phyloP scores from a whole-genome alignment of 192 early-diverging fungal genomes.

The Umbelopsis sp. region DNA sequence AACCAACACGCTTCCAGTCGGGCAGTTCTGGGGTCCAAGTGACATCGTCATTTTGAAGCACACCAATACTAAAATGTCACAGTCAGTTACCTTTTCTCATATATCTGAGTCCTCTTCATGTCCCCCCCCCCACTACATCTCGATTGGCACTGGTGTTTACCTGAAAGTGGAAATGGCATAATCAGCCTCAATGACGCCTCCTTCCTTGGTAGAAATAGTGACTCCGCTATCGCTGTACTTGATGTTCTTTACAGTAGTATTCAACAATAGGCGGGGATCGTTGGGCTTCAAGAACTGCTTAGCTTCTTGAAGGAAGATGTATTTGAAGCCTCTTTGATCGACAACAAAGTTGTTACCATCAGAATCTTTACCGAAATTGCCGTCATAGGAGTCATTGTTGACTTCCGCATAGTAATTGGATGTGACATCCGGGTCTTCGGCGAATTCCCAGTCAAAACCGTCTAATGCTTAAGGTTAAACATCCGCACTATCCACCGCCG shows the following conservation, averaged over 20 bases:
- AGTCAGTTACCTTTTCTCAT: too few species aligned
- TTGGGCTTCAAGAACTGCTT: constrained; percentile 24
- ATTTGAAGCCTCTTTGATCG: constrained; percentile 43
- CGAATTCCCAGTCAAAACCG: constrained; percentile 39
- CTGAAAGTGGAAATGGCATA: constrained; percentile 46
- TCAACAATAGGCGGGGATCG: constrained; percentile 35
- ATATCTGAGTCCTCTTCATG: too few species aligned
- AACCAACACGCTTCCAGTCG: constrained; percentile 42
- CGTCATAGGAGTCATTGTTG: constrained; percentile 27
- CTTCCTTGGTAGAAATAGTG: constrained; percentile 26
- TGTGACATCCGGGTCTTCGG: constrained; percentile 30
- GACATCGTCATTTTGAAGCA: constrained; percentile 38
- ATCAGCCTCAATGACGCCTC: constrained; percentile 34
- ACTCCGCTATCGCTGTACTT: constrained; percentile 31
- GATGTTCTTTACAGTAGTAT: constrained; percentile 38
- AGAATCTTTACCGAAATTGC: constrained; percentile 22
- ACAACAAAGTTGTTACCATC: constrained; percentile 42
- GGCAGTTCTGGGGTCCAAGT: constrained; percentile 39
- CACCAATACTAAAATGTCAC: constrained; percentile 35
- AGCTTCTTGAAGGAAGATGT: constrained; percentile 36
- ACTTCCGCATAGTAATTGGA: constrained; percentile 36
- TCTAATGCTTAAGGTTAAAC: neutral
- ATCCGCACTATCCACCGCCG: too few species aligned
- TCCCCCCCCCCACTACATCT: too few species aligned
- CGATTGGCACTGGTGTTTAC: constrained; percentile 14